phyloP scores from a whole-genome alignment of 768 basidiomycete genomes.

The Cystobasidium onofrii region DNA sequence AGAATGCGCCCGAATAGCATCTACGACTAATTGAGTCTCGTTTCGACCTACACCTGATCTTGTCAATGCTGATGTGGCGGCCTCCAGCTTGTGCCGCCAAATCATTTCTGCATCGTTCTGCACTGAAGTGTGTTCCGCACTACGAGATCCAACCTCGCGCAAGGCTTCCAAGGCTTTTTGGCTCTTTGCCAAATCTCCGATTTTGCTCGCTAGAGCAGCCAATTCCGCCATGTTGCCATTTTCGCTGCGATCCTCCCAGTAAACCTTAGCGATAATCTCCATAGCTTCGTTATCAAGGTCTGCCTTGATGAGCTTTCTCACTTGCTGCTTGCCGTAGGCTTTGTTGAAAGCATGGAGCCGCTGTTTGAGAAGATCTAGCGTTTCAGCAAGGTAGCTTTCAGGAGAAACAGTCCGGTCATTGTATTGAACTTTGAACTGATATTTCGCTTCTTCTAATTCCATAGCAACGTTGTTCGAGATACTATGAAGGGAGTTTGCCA shows the following conservation, averaged over 20 bases:
- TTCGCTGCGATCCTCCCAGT: conserved; percentile 81
- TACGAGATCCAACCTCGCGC: conserved; percentile 43
- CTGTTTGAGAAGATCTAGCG: conserved; percentile 78
- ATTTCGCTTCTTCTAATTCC: conserved; percentile 90
- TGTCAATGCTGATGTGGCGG: conserved; percentile 81
- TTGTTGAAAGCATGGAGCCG: conserved; percentile 76
- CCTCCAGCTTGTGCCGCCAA: conserved; percentile 94
- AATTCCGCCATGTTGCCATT: conserved; percentile 61
- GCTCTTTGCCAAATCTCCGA: not conserved
- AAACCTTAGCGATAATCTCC: conserved; percentile 92
- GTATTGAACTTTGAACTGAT: conserved; percentile 98
- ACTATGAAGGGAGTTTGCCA: conserved; percentile 89
- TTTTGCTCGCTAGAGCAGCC: conserved; percentile 53
- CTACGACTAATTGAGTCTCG: conserved; percentile 85
- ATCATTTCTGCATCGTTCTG: conserved; percentile 64
- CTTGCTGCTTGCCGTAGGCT: conserved; percentile 78
- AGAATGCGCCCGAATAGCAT: conserved; percentile 62
- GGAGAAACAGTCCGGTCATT: conserved; percentile 90
- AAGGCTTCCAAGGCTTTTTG: conserved; percentile 8
- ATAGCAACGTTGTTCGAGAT: conserved; percentile 96
- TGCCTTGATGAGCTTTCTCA: conserved; percentile 75
- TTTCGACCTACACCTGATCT: conserved; percentile 94
- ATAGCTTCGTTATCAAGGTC: conserved; percentile 95
- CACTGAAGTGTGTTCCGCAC: conserved; percentile 37
- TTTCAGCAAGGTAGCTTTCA: conserved; percentile 96